Base-by-base conservation (phyloP, 2,329 filamentous ascomycete species). In the Xylariaceae sp. region DNA sequence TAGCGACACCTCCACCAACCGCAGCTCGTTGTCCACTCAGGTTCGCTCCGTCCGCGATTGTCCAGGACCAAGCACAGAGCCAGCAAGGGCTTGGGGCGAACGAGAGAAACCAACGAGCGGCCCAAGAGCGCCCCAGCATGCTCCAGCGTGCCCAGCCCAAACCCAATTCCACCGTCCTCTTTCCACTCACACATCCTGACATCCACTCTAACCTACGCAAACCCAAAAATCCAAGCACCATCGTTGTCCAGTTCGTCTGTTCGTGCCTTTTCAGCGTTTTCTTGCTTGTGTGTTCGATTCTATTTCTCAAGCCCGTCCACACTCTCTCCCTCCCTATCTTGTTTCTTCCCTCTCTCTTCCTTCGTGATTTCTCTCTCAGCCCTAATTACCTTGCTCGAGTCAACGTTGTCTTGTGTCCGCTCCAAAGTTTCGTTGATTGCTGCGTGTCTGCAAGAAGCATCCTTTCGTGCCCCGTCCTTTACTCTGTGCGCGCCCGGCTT, bases 361-460 rank as follows among this genome's bases (percentile, higher is more conserved):
- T 45, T 43, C 43, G 42, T 43, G 49, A 39, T 45, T 47, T 48
- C 51, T 46, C 39, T 44, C 51, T 49, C 53, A 57, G 55, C 58
- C 55, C 56, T 60, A 59, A 57, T 56, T 53, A 50, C 39, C 52
- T 53, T 50, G 50, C 55, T 7, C 30, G 16, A 32, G 30, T 26
- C 22, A 26, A 26, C 22, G 22, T 26, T 26, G 6, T 11, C 6
- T 11, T 26, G 22, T 50, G 55, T 57, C 55, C 55, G 56, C 57
- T 60, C 52, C 54, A 54, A 55, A 54, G 55, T 55, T 60, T 60
- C 53, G 51, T 54, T 53, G 50, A 49, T 58, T 61, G 58, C 58
- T 51, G 53, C 60, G 62, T 62, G 60, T 51, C 61, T 59, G 50
- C 60, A 53, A 56, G 54, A 58, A 62, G 57, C 57, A 60, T 63